Evolutionary conservation across 2,329 filamentous ascomycete species (phyloP).

Genomic region (Fusarium solani-melongenae): DNA sequence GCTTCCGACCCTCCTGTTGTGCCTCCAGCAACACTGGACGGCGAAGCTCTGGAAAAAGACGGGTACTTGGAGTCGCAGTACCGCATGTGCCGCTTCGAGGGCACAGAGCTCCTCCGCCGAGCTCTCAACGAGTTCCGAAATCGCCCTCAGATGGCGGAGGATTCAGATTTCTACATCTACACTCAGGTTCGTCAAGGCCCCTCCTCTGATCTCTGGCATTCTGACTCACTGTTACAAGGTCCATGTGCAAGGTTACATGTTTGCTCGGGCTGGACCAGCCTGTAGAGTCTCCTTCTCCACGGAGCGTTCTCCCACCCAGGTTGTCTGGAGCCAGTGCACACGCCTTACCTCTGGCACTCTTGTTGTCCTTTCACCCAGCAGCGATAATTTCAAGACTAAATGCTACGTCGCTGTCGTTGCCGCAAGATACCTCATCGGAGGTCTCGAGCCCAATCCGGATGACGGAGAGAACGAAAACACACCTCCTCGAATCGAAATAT

Average conservation of each 20-base stretch:
- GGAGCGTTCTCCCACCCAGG: conserved; percentile 70
- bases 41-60: conserved; percentile 16
- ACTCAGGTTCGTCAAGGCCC: conserved; percentile 61
- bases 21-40: conserved; percentile 2
- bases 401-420: conserved; percentile 80
- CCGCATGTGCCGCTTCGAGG: conserved; percentile 79
- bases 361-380: conserved; percentile 61
- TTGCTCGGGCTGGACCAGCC: conserved; percentile 71
- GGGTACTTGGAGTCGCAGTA: conserved; percentile 81
- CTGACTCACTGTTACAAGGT: conserved; percentile 60
- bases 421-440: conserved; percentile 70
- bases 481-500: conserved; percentile 80
- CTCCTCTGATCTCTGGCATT: neutral
- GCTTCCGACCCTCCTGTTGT: conserved; percentile 21
- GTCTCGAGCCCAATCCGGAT: conserved; percentile 65
- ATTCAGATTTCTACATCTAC: conserved; percentile 71
- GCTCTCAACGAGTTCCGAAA: conserved; percentile 68
- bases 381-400: conserved; percentile 71
- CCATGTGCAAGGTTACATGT: conserved; percentile 71
- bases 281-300: conserved; percentile 78
- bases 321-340: conserved; percentile 70
- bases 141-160: conserved; percentile 68
- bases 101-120: conserved; percentile 73
- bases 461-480: conserved; percentile 34
- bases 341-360: conserved; percentile 64